phyloP scores from a whole-genome alignment of 2,329 filamentous ascomycete genomes.

The Colletotrichum paranaense region DNA sequence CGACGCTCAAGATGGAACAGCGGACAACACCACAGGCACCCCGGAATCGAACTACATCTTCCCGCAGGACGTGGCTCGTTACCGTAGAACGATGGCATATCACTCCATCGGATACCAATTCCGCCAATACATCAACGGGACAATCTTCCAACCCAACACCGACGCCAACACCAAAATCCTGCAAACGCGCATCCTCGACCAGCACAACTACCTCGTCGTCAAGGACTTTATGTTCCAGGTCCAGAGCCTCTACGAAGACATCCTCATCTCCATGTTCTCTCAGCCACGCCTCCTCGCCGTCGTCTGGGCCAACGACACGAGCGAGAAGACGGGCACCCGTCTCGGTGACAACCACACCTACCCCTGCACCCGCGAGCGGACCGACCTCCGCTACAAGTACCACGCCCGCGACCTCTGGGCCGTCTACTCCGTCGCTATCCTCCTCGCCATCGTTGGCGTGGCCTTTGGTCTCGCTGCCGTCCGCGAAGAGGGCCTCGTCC shows the following conservation, averaged over 20 bases:
- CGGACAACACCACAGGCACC: constrained; percentile 44
- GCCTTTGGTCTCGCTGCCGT: constrained; percentile 45
- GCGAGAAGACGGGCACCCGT: constrained; percentile 36
- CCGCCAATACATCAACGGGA: constrained; percentile 45
- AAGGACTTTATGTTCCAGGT: constrained; percentile 40
- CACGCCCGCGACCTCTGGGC: constrained; percentile 46
- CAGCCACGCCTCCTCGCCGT: constrained; percentile 48
- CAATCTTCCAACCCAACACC: constrained; percentile 40
- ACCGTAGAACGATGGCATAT: constrained; percentile 45
- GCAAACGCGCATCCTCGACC: constrained; percentile 53
- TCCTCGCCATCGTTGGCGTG: constrained; percentile 42
- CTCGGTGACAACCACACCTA: constrained; percentile 36
- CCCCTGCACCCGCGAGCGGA: constrained; percentile 43
- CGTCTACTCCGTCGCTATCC: constrained; percentile 47
- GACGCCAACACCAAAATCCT: constrained; percentile 46
- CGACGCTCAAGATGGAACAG: constrained; percentile 45
- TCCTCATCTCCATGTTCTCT: constrained; percentile 48
- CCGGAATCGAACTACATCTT: constrained; percentile 43
- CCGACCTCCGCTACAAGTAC: constrained; percentile 44
- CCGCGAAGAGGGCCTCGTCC: constrained; percentile 45
- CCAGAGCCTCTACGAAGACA: constrained; percentile 47
- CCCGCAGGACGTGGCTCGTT: constrained; percentile 38
- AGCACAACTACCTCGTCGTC: constrained; percentile 42
- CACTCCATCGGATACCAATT: constrained; percentile 45
- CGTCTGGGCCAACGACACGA: constrained; percentile 43